Percentiles rank a stretch among this genome's conserved stretches.
These are phyloP conservation scores for Globisporangium nagaii DNA, from an alignment of 352 stramenopile genomes.

Conservation along the genomic window DNA sequence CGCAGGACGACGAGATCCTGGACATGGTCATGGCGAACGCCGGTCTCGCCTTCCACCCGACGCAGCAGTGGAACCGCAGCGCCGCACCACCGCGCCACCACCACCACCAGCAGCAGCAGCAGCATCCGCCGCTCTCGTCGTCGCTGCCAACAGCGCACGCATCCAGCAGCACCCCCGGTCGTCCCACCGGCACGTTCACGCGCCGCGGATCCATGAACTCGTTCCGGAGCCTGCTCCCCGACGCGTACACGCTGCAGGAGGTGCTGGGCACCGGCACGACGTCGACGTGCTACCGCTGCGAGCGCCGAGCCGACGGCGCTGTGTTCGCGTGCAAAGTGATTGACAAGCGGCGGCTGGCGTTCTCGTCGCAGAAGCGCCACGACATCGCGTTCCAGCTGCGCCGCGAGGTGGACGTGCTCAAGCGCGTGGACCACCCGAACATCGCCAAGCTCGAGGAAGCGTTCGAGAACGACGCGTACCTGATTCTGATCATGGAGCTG, in stretches of 20 bases:
- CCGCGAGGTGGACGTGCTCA: conserved; percentile 61
- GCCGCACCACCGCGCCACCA: too few relatives aligned
- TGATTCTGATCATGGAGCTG: conserved; percentile 71
- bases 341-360: conserved; percentile 54
- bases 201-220: conserved; percentile 11
- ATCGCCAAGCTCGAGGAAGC: conserved; percentile 63
- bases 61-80: conserved; percentile 11
- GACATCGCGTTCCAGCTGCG: conserved; percentile 57
- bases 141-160: not conserved
- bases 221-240: conserved; percentile 35
- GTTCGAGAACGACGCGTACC: conserved; percentile 63
- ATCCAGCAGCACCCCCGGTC: too few relatives aligned
- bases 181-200: not conserved
- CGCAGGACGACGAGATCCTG: conserved; percentile 21
- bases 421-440: conserved; percentile 53
- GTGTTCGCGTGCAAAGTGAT: conserved; percentile 78
- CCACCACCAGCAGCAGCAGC: not conserved
- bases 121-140: not conserved
- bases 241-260: conserved; percentile 51
- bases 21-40: conserved; percentile 25
- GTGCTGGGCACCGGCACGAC: conserved; percentile 63
- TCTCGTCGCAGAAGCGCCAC: conserved; percentile 37
- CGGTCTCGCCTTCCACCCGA: conserved; percentile 6
- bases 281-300: conserved; percentile 64
- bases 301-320: conserved; percentile 31